Evolutionary conservation across 2,329 filamentous ascomycete species (phyloP), one percentile per base, ranked within the genome.

Genomic region (Apiospora arundinis): DNA sequence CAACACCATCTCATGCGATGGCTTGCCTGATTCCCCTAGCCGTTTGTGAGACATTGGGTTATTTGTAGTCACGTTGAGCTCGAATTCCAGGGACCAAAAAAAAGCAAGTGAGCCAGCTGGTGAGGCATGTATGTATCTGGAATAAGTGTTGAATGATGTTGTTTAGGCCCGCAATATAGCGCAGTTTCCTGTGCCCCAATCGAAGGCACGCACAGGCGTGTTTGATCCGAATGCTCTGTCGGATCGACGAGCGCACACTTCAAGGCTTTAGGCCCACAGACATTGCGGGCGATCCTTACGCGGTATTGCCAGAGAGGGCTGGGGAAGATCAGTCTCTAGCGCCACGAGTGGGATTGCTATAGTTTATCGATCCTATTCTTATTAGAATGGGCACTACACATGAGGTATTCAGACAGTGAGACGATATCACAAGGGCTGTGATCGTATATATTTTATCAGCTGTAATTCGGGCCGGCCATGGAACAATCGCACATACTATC

Each of bases 141-240:
- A 18, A 40, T 18, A 63, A n/a, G 32, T 40, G 40, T 37, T 16
- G 28, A 32, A 40, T 12, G 56, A 40, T 40, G 56, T n/a, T n/a
- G 32, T 28, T 63, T 8, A n/a, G 21, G 32, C 40, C 32, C 32
- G 56, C 40, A 63, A 40, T 18, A 40, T 40, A 40, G 32, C 56
- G 21, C 56, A 63, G 32, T 40, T 32, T 40, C 32, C 21, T 63
- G 56, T 40, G 32, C 28, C 18, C n/a, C 21, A 12, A 7, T 40
- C 56, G n/a, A 37, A 63, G 52, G 52, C 52, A 37, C 52, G 52
- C 28, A 32, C 52, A 60, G 52, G 25, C 52, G 52, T 60, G 28
- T 60, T 60, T 60, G 52, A 37, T 37, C 52, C 28, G 28, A 60
- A 21, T 21, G 28, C 28, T 56, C 49, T 60, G 52, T 21, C 52